A percentile compares a stretch with the other conserved stretches of the same genome.
These are phyloP conservation scores for Termitomyces heimii DNA, from an alignment of 768 basidiomycete species.

Conservation along the genomic window DNA sequence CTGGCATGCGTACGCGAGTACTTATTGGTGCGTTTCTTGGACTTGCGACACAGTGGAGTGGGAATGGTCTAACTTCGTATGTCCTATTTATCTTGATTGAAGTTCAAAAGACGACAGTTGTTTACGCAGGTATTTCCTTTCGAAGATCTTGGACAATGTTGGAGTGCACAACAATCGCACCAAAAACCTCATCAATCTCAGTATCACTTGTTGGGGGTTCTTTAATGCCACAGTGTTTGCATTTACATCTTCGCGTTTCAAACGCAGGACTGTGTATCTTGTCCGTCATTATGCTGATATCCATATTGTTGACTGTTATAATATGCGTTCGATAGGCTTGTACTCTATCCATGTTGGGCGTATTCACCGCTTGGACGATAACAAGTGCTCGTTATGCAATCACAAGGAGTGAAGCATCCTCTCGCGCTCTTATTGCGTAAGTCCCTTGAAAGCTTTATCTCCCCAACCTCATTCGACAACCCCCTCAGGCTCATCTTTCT, in stretches of 20 bases:
- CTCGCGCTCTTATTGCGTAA: constrained; percentile 44
- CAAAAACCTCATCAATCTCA: constrained; percentile 53
- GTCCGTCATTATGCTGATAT: constrained; percentile 22
- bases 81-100: not conserved
- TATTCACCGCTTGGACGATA: constrained; percentile 53
- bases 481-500: constrained; percentile 45
- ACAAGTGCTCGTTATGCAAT: constrained; percentile 42
- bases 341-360: constrained; percentile 36
- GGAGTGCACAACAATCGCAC: constrained; percentile 44
- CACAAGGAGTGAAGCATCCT: constrained; percentile 35
- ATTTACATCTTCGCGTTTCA: constrained; percentile 43
- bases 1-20: constrained; percentile 47
- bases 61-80: constrained; percentile 53
- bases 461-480: not conserved
- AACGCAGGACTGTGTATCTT: constrained; percentile 42
- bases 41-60: constrained; percentile 59
- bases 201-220: constrained; percentile 49
- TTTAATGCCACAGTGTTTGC: constrained; percentile 47
- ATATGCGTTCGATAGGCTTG: constrained; percentile 27
- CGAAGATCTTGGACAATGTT: constrained; percentile 47
- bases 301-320: not conserved
- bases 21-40: constrained; percentile 45
- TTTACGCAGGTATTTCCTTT: constrained; percentile 42
- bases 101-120: not conserved
- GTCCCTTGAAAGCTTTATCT: constrained; percentile 4